phyloP scores from a whole-genome alignment of 805 yeast genomes.

The Schwanniomyces sp. region DNA sequence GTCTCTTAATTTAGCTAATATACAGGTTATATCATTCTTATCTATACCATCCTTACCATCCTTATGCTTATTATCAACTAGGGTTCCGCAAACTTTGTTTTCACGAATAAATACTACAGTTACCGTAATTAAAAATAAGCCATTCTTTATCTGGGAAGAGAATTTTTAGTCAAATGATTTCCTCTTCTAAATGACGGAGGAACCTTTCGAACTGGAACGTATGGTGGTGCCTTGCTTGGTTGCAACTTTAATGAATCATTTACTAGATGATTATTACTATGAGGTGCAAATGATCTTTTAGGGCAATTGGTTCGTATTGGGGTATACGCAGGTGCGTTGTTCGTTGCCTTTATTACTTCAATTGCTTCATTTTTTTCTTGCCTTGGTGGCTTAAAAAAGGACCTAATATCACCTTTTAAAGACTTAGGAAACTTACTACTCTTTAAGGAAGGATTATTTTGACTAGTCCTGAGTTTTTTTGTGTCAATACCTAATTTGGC shows the following conservation, averaged over 20 bases:
- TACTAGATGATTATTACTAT: not conserved
- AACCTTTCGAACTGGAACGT: constrained; percentile 27
- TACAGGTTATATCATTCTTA: no score
- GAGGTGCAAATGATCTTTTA: constrained; percentile 2
- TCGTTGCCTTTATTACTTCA: not conserved
- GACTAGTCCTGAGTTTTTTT: not conserved
- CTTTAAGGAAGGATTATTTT: not conserved
- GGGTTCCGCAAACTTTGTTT: no score
- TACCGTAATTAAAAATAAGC: no score
- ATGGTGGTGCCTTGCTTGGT: constrained; percentile 29
- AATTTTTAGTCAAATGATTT: not conserved
- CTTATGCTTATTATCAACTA: no score
- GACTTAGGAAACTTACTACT: not conserved
- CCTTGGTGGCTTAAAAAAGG: constrained; percentile 1
- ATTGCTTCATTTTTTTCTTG: not conserved
- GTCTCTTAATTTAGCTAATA: no score
- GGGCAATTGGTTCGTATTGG: not conserved
- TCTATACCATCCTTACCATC: no score
- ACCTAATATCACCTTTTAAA: not conserved
- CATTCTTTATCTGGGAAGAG: not conserved
- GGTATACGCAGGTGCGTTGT: not conserved
- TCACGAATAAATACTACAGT: no score
- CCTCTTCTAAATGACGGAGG: constrained; percentile 6
- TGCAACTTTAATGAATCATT: not conserved
- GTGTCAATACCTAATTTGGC: not conserved